A percentile compares a stretch with the other conserved stretches of the same genome.
Conservation (phyloP, 2,329 filamentous ascomycete genomes). For the Pleomassaria siparia region DNA sequence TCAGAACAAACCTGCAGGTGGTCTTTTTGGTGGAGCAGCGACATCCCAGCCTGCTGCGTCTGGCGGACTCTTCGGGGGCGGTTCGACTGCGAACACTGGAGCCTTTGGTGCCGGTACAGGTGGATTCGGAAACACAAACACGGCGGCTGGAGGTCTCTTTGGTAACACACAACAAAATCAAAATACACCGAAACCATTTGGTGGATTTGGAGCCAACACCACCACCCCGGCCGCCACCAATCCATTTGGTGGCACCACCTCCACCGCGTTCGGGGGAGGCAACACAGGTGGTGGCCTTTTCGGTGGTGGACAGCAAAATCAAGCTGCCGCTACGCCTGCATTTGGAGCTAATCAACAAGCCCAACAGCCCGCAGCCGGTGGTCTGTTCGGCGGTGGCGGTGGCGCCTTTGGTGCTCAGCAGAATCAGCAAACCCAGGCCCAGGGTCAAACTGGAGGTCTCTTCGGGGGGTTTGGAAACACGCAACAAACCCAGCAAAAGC, state of each 20-base stretch:
- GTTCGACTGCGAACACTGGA: slow-evolving; percentile 31
- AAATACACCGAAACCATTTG: slow-evolving; percentile 40
- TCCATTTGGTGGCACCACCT: slow-evolving; percentile 30
- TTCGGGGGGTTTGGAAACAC: slow-evolving; percentile 45
- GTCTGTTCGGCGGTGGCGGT: slow-evolving; percentile 29
- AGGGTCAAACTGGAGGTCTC: slow-evolving; percentile 40
- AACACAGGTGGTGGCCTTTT: slow-evolving; percentile 36
- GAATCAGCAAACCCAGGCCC: slow-evolving; percentile 25
- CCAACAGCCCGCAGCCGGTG: slow-evolving; percentile 11
- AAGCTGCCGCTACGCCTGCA: slow-evolving; percentile 25
- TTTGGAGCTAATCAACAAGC: slow-evolving; percentile 28
- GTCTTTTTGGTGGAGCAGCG: slow-evolving; percentile 44
- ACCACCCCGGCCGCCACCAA: slow-evolving; percentile 26
- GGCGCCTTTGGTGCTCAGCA: slow-evolving; percentile 37
- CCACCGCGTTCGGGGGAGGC: slow-evolving; percentile 28
- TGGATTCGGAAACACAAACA: slow-evolving; percentile 17
- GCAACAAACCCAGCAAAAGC: slow-evolving; percentile 43
- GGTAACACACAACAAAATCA: slow-evolving; percentile 43
- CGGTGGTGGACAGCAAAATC: slow-evolving; percentile 31
- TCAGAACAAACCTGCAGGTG: slow-evolving; percentile 38
- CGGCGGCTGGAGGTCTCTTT: slow-evolving; percentile 47
- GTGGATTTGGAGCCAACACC: slow-evolving; percentile 26
- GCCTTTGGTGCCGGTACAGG: slow-evolving; percentile 32
- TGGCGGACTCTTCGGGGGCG: slow-evolving; percentile 39
- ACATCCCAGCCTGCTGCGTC: slow-evolving; percentile 28